Evolutionary conservation across 257 asterid species (phyloP).

Genomic region (Capsicum rhomboideum): DNA sequence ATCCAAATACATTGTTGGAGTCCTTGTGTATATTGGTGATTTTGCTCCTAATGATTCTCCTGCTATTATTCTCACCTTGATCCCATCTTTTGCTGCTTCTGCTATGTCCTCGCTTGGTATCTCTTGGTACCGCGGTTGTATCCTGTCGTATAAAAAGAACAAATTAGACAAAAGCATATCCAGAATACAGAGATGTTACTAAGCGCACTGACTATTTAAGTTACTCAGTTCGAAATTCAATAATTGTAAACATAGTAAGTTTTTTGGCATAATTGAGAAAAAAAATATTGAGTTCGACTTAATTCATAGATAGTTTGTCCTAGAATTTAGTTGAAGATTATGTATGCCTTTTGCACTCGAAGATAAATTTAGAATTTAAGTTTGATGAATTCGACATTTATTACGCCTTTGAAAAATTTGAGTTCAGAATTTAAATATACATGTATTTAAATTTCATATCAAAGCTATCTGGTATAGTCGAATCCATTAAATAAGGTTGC

Average conservation of each 20-base stretch:
- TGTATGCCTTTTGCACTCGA: not conserved
- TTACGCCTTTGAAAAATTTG: not conserved
- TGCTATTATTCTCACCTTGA: conserved; percentile 61
- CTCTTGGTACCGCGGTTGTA: conserved; percentile 87
- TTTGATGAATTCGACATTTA: not conserved
- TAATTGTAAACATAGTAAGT: too few species aligned
- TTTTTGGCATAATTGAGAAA: too few species aligned
- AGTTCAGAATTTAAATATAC: too few species aligned
- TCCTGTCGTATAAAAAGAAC: conserved; percentile 22
- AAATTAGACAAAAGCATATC: not conserved
- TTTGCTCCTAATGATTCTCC: conserved; percentile 64
- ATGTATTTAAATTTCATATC: too few species aligned
- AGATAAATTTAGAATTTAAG: not conserved
- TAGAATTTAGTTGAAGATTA: not conserved
- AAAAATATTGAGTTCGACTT: too few species aligned
- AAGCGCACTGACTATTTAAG: not conserved
- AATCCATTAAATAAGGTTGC: too few species aligned
- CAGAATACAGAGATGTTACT: not conserved
- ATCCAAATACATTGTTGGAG: conserved; percentile 88
- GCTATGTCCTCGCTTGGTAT: conserved; percentile 44
- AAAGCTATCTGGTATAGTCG: too few species aligned
- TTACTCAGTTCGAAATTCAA: not conserved
- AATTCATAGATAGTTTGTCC: too few species aligned
- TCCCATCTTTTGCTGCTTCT: conserved; percentile 58
- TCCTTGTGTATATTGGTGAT: conserved; percentile 59